Evolutionary conservation across 1,284 basidiomycete species (phyloP).

Genomic region (Rhodotorula sp.): DNA sequence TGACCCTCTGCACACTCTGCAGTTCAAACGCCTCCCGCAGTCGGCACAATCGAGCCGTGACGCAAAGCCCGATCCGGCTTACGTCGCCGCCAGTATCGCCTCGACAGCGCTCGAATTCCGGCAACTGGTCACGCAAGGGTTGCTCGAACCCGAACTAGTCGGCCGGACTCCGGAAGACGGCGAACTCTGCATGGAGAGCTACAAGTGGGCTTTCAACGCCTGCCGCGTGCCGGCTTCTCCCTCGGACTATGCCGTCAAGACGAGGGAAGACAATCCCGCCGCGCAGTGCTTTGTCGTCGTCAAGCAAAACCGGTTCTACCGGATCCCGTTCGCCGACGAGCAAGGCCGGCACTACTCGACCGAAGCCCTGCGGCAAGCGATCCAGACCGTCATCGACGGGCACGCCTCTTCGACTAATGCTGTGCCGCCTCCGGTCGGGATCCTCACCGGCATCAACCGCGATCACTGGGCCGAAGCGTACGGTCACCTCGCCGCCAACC

Average conservation of each 20-base stretch:
- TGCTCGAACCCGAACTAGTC: slow-evolving; percentile 62
- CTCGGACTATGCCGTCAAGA: slow-evolving; percentile 71
- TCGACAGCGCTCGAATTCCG: slow-evolving; percentile 71
- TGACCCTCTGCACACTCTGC: not conserved
- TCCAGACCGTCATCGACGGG: slow-evolving; percentile 68
- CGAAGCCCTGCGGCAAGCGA: slow-evolving; percentile 68
- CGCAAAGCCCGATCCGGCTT: slow-evolving; percentile 57
- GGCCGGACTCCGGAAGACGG: slow-evolving; percentile 55
- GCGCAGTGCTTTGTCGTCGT: slow-evolving; percentile 77
- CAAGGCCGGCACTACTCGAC: slow-evolving; percentile 62
- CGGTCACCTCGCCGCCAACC: slow-evolving; percentile 55
- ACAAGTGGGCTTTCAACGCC: slow-evolving; percentile 87
- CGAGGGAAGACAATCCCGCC: slow-evolving; percentile 61
- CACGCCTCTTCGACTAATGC: slow-evolving; percentile 53
- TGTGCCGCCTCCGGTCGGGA: slow-evolving; percentile 67
- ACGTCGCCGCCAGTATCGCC: slow-evolving; percentile 70
- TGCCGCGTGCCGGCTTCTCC: slow-evolving; percentile 74
- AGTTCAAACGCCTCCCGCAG: slow-evolving; percentile 43
- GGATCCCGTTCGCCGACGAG: slow-evolving; percentile 60
- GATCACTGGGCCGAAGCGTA: slow-evolving; percentile 83
- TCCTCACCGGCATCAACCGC: slow-evolving; percentile 71
- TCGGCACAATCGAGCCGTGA: not conserved
- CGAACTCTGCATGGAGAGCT: slow-evolving; percentile 83
- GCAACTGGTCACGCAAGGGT: slow-evolving; percentile 63
- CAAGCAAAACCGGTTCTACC: slow-evolving; percentile 74